phyloP scores from a whole-genome alignment of 305 asterid species.

The Petunia hybrid region DNA sequence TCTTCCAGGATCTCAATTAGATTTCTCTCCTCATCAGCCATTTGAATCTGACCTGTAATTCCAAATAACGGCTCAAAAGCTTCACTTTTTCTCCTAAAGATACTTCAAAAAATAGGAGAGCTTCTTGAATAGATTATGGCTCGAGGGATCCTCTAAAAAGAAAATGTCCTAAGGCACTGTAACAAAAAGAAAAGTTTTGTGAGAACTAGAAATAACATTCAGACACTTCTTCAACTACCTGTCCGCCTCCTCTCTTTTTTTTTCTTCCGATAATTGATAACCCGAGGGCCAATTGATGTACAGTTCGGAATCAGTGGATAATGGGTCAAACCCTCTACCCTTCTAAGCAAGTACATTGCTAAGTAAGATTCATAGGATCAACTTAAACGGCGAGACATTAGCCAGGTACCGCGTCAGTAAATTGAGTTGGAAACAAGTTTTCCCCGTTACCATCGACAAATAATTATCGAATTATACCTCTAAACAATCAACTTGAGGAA shows the following conservation, averaged over 20 bases:
- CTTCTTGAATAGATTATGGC: background rate
- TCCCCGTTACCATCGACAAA: background rate
- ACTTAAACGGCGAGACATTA: background rate
- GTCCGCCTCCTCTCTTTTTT: background rate
- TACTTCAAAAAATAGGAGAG: background rate
- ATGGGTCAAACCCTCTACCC: too few species aligned
- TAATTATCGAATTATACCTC: conserved; percentile 17
- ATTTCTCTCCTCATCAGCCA: conserved; percentile 71
- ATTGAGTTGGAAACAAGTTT: background rate
- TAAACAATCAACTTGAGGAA: background rate
- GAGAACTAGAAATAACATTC: background rate
- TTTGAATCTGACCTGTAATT: conserved; percentile 33
- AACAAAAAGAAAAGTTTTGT: background rate
- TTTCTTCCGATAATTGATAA: background rate
- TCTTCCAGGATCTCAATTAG: conserved; percentile 78
- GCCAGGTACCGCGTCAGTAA: background rate
- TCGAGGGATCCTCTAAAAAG: too few species aligned
- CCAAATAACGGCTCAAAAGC: background rate
- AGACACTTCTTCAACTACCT: background rate
- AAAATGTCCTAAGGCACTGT: too few species aligned
- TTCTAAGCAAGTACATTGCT: background rate
- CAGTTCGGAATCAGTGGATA: too few species aligned
- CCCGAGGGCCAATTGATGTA: too few species aligned
- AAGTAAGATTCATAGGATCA: background rate
- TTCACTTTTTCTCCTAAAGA: background rate